Base-by-base conservation (phyloP, 345 rosid species). In the Pugionium dolabratum region DNA sequence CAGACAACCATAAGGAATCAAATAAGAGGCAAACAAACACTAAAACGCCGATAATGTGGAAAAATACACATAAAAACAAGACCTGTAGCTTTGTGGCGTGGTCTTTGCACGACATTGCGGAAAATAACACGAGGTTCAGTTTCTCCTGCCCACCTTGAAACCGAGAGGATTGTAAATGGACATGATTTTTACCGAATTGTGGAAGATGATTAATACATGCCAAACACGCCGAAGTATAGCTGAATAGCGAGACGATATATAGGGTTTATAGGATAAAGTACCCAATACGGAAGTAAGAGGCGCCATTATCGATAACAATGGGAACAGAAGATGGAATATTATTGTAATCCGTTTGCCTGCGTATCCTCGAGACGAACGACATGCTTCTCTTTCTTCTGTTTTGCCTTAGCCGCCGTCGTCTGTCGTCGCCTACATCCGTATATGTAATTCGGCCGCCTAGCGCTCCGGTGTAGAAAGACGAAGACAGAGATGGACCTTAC, bases 271-370 rank as follows among this genome's bases (percentile, higher is more conserved):
- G 8, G 25, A 52, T 30, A 5, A 27, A 65, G 33, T 85, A 94
- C 99, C 99, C 99, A 67, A 90, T 90, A 56, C 99, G 96, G 75
- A 90, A 90, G 80, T 81, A 85, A 60, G 92, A 90, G 27, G 99
- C 92, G 60, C 97, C 98, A 83, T 94, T 94, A 86, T 90, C 96
- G 79, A 94, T 88, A 59, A 94, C 97, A 49, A 94, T 94, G 68
- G 97, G 97, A 54, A 83, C 81, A 10, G 94, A 54, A 7, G 90
- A 40, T n/a, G 95, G 79, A 64, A 84, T 80, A 26, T 54, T 66
- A 66, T 56, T 64, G 86, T 86, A 88, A 82, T 90, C 97, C n/a
- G 87, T 51, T 70, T 93, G 96, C 46, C 97, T 78, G 8, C 81
- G 68, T 9, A 81, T 84, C 66, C 62, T 80, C 34, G 92, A 84